Evolutionary conservation across 148 eudicot genomes (phyloP).

Genomic region (Nyssa sinensis): DNA sequence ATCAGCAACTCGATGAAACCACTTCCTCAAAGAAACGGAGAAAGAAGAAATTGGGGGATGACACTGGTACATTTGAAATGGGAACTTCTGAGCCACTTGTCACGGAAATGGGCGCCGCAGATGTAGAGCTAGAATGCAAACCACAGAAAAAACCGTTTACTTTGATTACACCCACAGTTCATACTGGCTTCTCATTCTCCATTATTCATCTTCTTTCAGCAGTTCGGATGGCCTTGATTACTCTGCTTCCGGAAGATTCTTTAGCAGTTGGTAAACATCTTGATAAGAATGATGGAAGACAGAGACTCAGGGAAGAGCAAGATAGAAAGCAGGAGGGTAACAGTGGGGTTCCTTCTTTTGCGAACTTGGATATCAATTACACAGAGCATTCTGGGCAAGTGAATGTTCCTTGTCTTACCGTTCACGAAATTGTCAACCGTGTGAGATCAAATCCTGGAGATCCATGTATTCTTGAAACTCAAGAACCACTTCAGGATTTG

Average conservation of each 20-base stretch:
- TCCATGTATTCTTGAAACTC: slow-evolving; percentile 74
- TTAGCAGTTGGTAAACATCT: slow-evolving; percentile 29
- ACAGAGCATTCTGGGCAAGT: slow-evolving; percentile 25
- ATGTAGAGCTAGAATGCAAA: slow-evolving; percentile 48
- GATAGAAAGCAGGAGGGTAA: slow-evolving; percentile 26
- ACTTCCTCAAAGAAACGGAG: slow-evolving; percentile 38
- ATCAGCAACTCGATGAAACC: slow-evolving; percentile 36
- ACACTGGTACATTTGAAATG: slow-evolving; percentile 29
- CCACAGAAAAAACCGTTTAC: slow-evolving; percentile 54
- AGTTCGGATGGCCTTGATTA: slow-evolving; percentile 65
- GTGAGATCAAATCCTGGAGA: slow-evolving; percentile 73
- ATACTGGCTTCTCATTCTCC: slow-evolving; percentile 72
- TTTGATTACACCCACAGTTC: slow-evolving; percentile 60
- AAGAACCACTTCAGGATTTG: slow-evolving; percentile 79
- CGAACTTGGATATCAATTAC: slow-evolving; percentile 32
- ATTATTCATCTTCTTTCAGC: slow-evolving; percentile 75
- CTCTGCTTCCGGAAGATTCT: slow-evolving; percentile 43
- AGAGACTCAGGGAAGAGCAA: slow-evolving; percentile 21
- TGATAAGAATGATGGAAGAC: slow-evolving; percentile 29
- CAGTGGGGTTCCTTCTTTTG: slow-evolving; percentile 28
- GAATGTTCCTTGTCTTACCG: slow-evolving; percentile 46
- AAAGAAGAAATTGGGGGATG: slow-evolving; percentile 49
- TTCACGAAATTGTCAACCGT: slow-evolving; percentile 66
- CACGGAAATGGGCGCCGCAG: slow-evolving; percentile 39
- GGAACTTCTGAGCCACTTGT: slow-evolving; percentile 38